phyloP scores from a whole-genome alignment of 1,139 yeast genomes.

The Kluyveromyces sp. region DNA sequence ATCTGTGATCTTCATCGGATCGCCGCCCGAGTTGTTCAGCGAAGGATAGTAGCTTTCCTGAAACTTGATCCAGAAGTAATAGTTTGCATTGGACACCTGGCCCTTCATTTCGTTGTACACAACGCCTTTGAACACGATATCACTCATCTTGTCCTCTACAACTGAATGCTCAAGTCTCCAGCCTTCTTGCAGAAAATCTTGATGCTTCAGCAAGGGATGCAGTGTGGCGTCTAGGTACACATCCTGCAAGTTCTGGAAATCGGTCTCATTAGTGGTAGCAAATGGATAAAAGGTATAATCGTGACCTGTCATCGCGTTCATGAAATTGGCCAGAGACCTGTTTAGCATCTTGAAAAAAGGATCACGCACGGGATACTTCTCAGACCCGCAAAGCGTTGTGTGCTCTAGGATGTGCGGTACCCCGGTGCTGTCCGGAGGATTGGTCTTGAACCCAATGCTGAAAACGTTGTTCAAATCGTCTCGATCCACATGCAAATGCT shows the following conservation, averaged over 20 bases:
- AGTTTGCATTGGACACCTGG: conserved; percentile 83
- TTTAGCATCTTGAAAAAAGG: conserved; percentile 97
- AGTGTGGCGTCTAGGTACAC: conserved; percentile 86
- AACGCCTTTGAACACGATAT: conserved; percentile 81
- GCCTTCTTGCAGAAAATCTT: conserved; percentile 93
- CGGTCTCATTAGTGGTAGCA: conserved; percentile 83
- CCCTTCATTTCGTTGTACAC: conserved; percentile 99
- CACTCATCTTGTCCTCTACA: conserved; percentile 49
- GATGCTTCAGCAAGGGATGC: conserved; percentile 67
- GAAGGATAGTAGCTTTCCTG: conserved; percentile 83
- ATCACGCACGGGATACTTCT: conserved; percentile 86
- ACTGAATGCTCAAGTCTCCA: conserved; percentile 87
- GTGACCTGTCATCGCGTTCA: conserved; percentile 99
- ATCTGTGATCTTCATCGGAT: conserved; percentile 72
- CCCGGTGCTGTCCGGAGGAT: conserved; percentile 90
- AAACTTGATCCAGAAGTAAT: conserved; percentile 75
- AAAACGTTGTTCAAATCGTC: conserved; percentile 82
- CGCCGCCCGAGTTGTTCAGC: conserved; percentile 89
- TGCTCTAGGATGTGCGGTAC: conserved; percentile 95
- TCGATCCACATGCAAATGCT: conserved; percentile 79
- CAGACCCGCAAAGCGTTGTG: conserved; percentile 90
- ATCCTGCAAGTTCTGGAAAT: conserved; percentile 75
- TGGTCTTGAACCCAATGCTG: conserved; percentile 84
- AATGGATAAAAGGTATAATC: conserved; percentile 95
- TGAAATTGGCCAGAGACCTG: conserved; percentile 78